Conservation (phyloP, 2,329 filamentous ascomycete genomes). For the Fusarium foetens region DNA sequence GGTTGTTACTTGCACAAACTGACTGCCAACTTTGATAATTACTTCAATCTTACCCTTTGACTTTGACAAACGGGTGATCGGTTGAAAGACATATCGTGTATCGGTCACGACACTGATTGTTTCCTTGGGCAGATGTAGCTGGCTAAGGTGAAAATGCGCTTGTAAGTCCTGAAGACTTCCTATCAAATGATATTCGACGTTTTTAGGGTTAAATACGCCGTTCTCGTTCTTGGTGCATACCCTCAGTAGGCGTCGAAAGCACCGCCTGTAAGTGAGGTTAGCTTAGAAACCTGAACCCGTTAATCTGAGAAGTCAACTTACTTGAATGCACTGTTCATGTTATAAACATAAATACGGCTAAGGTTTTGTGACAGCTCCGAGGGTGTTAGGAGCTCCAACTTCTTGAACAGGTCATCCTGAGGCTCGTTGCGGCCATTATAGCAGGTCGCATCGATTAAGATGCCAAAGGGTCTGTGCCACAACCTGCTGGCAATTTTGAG, state of each 20-base stretch:
- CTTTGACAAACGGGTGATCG: constrained; percentile 72
- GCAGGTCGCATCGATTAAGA: constrained; percentile 76
- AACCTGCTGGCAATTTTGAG: constrained; percentile 76
- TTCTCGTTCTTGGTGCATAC: constrained; percentile 68
- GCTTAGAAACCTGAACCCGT: background rate
- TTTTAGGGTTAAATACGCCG: constrained; percentile 70
- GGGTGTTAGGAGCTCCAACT: constrained; percentile 70
- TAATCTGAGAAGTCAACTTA: constrained; percentile 43
- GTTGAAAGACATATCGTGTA: constrained; percentile 72
- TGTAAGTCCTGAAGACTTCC: constrained; percentile 74
- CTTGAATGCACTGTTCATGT: constrained; percentile 78
- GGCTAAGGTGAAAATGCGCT: constrained; percentile 72
- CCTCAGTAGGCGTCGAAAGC: constrained; percentile 71
- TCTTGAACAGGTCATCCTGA: constrained; percentile 72
- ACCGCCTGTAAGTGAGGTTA: constrained; percentile 57
- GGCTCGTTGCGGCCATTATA: constrained; percentile 75
- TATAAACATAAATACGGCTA: constrained; percentile 73
- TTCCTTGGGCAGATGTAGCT: constrained; percentile 74
- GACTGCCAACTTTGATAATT: constrained; percentile 73
- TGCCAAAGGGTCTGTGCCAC: constrained; percentile 75
- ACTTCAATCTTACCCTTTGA: constrained; percentile 78
- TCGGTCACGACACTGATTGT: constrained; percentile 76
- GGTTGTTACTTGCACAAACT: constrained; percentile 76
- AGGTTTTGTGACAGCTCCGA: constrained; percentile 69
- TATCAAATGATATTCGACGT: constrained; percentile 73